phyloP scores from a whole-genome alignment of 768 basidiomycete species.

The Kwoniella europaea region DNA sequence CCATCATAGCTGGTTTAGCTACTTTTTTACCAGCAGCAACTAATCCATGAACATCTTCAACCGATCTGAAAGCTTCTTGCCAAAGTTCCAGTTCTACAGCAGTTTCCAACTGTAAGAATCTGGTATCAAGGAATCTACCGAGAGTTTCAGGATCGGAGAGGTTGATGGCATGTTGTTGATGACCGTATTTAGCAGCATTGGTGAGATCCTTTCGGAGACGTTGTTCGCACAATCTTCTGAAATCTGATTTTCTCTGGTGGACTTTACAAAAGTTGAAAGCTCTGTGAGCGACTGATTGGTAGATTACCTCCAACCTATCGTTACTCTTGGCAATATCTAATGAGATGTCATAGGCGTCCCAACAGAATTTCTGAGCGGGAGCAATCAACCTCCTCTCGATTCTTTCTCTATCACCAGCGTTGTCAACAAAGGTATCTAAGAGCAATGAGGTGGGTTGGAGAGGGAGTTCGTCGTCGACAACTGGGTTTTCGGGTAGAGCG shows the following conservation, averaged over 20 bases:
- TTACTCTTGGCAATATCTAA: constrained; percentile 96
- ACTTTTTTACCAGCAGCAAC: constrained; percentile 79
- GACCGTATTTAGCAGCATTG: constrained; percentile 92
- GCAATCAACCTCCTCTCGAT: constrained; percentile 94
- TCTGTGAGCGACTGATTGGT: constrained; percentile 96
- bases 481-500: constrained; percentile 57
- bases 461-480: constrained; percentile 93
- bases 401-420: constrained; percentile 74
- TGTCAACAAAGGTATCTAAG: constrained; percentile 77
- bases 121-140: constrained; percentile 93
- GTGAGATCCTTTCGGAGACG: constrained; percentile 84
- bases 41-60: constrained; percentile 96
- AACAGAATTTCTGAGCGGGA: constrained; percentile 97
- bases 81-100: constrained; percentile 97
- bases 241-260: constrained; percentile 93
- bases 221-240: constrained; percentile 94
- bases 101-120: constrained; percentile 93
- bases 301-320: constrained; percentile 85
- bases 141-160: constrained; percentile 92
- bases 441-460: constrained; percentile 93
- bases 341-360: constrained; percentile 96
- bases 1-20: constrained; percentile 94
- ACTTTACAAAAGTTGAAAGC: constrained; percentile 96
- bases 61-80: constrained; percentile 98
- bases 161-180: constrained; percentile 93